Evolutionary conservation across 345 rosid species (phyloP).

Genomic region (Euphorbia tirucalli): DNA sequence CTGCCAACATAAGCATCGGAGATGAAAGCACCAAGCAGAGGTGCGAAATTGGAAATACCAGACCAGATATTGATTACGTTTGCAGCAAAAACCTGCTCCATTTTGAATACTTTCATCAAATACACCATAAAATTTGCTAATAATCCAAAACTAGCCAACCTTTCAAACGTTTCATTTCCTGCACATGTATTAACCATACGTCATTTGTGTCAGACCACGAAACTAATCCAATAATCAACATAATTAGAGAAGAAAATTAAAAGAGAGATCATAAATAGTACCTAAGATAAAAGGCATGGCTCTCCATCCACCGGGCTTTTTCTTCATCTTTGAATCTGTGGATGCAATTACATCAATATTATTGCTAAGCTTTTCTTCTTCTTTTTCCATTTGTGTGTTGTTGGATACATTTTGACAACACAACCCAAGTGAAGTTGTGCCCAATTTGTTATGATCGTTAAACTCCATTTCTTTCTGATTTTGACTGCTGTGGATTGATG

Average conservation of each 20-base stretch:
- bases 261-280: too few species aligned
- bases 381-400: conserved; percentile 16
- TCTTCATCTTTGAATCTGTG: conserved; percentile 19
- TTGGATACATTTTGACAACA: conserved; percentile 2
- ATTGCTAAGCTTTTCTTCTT: conserved; percentile 5
- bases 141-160: conserved; percentile 43
- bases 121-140: conserved; percentile 40
- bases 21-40: conserved; percentile 36
- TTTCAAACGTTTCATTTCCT: conserved; percentile 56
- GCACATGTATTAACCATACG: background rate
- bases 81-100: conserved; percentile 42
- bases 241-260: too few species aligned
- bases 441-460: too few species aligned
- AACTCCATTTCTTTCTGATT: too few species aligned
- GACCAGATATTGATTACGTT: conserved; percentile 32
- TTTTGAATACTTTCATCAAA: conserved; percentile 22
- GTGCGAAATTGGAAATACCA: conserved; percentile 40
- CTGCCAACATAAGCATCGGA: conserved; percentile 28
- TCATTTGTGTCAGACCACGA: too few species aligned
- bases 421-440: too few species aligned
- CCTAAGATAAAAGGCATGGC: conserved; percentile 79
- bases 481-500: too few species aligned
- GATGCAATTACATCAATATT: background rate
- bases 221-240: too few species aligned
- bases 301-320: conserved; percentile 75